phyloP scores from a whole-genome alignment of 1,284 basidiomycete genomes.

The Ganoderma leucocontextum region DNA sequence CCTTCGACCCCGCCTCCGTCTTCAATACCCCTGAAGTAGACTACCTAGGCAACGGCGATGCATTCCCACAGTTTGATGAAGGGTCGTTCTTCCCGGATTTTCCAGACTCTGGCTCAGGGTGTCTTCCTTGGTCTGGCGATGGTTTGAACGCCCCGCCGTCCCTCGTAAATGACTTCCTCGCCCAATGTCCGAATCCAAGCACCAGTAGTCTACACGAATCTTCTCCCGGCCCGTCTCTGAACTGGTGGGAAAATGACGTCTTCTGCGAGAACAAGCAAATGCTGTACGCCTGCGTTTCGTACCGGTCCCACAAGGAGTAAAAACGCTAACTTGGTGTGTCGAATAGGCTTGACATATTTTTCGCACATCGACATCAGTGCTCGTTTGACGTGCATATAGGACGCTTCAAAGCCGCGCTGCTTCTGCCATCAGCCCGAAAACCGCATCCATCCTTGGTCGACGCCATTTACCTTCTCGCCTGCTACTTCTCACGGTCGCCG shows the following conservation, averaged over 20 bases:
- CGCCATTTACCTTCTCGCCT: conserved; percentile 66
- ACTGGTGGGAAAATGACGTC: conserved; percentile 40
- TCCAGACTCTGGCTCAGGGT: conserved; percentile 12
- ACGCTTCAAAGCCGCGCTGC: conserved; percentile 47
- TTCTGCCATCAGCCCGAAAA: conserved; percentile 41
- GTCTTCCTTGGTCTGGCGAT: conserved; percentile 21
- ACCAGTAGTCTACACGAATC: conserved; percentile 24
- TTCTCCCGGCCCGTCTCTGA: conserved; percentile 23
- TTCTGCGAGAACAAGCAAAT: conserved; percentile 48
- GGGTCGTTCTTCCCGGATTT: conserved; percentile 18
- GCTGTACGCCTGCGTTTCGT: conserved; percentile 45
- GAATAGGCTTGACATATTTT: conserved; percentile 61
- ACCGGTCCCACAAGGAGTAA: conserved; percentile 27
- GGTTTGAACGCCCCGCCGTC: conserved; percentile 20
- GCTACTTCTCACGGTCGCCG: conserved; percentile 58
- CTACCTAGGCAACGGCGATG: conserved; percentile 24
- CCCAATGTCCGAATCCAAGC: conserved; percentile 24
- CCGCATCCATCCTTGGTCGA: conserved; percentile 67
- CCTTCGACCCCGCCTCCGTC: conserved; percentile 24
- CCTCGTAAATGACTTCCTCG: conserved; percentile 27
- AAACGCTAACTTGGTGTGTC: conserved; percentile 17
- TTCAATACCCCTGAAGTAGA: conserved; percentile 30
- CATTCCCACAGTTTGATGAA: conserved; percentile 11
- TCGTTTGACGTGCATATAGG: conserved; percentile 61
- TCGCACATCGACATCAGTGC: conserved; percentile 65